Evolutionary conservation across 192 early-diverging fungal genomes (phyloP), one percentile per base, ranked within the genome.

Genomic region (Rhizophagus clarus): DNA sequence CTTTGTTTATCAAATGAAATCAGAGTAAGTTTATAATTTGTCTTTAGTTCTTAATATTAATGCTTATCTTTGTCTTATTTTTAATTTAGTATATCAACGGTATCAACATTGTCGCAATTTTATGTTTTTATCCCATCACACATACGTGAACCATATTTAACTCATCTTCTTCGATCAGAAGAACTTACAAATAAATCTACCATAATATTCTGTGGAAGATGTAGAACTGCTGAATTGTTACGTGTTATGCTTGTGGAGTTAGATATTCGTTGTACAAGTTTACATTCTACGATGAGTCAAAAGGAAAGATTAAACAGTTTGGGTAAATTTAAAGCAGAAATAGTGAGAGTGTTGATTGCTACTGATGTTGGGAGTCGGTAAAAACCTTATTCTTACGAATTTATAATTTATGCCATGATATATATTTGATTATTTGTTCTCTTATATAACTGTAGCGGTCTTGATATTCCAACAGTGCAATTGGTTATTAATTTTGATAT

Each of bases 341-440:
- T 96, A 14, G 93, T 97, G 22, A 90, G 91, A 49, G 93, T 99
- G 40, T 85, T 99, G 37, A 90, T 99, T 28, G 94, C 97, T 28
- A 99, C 98, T 0, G 98, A 99, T 84, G 98, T 99, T 29, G 98
- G 95, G 68, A 94, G 93, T 86, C 94, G 94, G 93, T 92, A 87
- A 72, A n/a, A n/a, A 87, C 81, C 2, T 78, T 0, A 9, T 37
- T 6, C n/a, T n/a, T 67, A 32, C 69, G 0, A 45, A 14, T 20
- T 40, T 28, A 3, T n/a, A 12, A 1, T 31, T 12, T 40, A 10
- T 2, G 17, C 22, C 2, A 17, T 20, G 24, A 70, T 77, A n/a
- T 79, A 34, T n/a, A n/a, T n/a, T 67, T 11, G 17, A 74, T 66
- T 14, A 12, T 24, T 40, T 22, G 56, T 15, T 49, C 22, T 31